These are phyloP conservation scores for Stellera chamaejasme DNA, from an alignment of 345 rosid species.

Conservation along the genomic window DNA sequence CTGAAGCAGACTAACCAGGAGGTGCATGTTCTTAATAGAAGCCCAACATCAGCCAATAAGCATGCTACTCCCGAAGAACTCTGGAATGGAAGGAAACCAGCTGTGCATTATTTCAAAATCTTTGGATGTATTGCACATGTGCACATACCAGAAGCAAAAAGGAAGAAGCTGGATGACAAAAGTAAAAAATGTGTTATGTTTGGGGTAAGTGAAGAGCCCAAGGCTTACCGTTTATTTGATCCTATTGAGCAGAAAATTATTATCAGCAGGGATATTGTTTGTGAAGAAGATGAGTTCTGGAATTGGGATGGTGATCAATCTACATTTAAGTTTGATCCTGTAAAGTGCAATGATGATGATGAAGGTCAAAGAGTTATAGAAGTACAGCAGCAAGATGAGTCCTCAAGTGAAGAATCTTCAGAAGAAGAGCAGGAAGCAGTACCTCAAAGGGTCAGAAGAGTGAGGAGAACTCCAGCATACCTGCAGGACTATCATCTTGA, in stretches of 20 bases:
- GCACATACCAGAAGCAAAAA: neutral
- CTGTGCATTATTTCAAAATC: neutral
- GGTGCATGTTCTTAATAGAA: slow-evolving; percentile 2
- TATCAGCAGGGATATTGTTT: slow-evolving; percentile 1
- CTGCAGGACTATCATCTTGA: too few species aligned
- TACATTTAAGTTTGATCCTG: too few species aligned
- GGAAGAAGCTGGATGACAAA: slow-evolving; percentile 5
- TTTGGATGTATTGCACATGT: slow-evolving; percentile 9
- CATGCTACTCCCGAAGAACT: neutral
- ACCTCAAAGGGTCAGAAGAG: neutral
- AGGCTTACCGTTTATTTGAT: slow-evolving; percentile 6
- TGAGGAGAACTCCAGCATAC: neutral
- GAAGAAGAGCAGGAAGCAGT: too few species aligned
- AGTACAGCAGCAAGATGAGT: too few species aligned
- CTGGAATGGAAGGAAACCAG: slow-evolving; percentile 7
- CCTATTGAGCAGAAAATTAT: neutral
- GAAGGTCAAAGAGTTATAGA: too few species aligned
- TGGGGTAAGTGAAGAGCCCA: slow-evolving; percentile 5
- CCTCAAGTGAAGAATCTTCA: too few species aligned
- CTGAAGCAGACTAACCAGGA: slow-evolving; percentile 8
- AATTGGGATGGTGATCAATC: too few species aligned
- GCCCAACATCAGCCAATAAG: neutral
- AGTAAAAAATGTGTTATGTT: slow-evolving; percentile 1
- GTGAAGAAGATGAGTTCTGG: neutral
- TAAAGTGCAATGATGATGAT: too few species aligned